Base-by-base conservation (phyloP, 2,329 filamentous ascomycete species). In the Sporothrix brasiliensis region DNA sequence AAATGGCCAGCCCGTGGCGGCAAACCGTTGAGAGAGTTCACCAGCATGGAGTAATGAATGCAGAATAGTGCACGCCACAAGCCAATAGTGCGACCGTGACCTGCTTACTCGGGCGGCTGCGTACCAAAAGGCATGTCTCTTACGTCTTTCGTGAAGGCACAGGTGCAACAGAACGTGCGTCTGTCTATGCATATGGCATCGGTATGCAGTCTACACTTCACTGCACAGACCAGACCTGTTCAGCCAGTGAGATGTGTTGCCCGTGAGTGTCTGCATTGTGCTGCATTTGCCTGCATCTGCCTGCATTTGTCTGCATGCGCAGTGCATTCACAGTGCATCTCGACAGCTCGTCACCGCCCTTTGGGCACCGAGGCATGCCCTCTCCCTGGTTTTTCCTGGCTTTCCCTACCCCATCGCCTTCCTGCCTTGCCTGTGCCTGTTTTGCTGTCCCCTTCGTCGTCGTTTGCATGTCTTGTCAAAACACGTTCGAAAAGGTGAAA, bases 401-500 rank as follows among this genome's bases (percentile, higher is more conserved):
- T 50, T 44, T 24, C 19, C 13, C 9, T 49, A 21, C 24, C 24
- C 44, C 58, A 5, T 63, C 13, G 3, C 44, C 44, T 27, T 49
- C 30, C 1, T 19, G 9, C 21, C n/a, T n/a, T 47, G 19, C 24
- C 41, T 7, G 34, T 34, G 39, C 39, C 44, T 61, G 19, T 34
- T 44, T 30, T 30, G 27, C 27, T 30, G 27, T 30, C 4, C 13
- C 0, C 13, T 9, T 13, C 41, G 2, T 44, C 13, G 41, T 9
- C 41, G 41, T 34, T 47, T 27, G 24, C 50, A 34, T 65, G 61
- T 50, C 49, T 34, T 65, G 61, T n/a, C 41, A 21, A 24, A 65
- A 50, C 60, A 21, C 60, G 50, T 61, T 61, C 58, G 47, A 27
- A 47, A 61, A 61, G 41, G 61, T 65, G 61, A 65, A 65, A 65